These are phyloP conservation scores for Solanum hybrid DNA, from an alignment of 305 asterid genomes.

Conservation along the genomic window DNA sequence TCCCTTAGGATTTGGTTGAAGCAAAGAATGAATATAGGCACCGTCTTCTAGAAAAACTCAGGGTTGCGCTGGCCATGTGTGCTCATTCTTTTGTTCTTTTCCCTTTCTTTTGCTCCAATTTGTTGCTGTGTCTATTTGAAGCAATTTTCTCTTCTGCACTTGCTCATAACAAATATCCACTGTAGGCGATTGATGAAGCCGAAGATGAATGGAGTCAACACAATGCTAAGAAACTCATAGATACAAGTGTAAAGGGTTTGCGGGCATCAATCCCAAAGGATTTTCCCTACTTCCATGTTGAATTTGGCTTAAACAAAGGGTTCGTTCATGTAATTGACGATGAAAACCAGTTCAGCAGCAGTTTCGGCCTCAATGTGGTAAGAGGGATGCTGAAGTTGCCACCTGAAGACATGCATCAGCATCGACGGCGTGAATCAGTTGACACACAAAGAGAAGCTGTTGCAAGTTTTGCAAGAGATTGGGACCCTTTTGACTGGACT, in stretches of 20 bases:
- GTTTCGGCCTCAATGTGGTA: slow-evolving; percentile 66
- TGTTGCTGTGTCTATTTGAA: neutral
- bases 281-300: slow-evolving; percentile 90
- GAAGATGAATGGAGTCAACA: slow-evolving; percentile 98
- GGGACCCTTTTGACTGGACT: slow-evolving; percentile 92
- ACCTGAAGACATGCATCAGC: slow-evolving; percentile 85
- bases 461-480: slow-evolving; percentile 48
- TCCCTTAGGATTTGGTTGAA: neutral
- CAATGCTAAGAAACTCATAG: slow-evolving; percentile 88
- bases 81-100: neutral
- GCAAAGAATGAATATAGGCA: neutral
- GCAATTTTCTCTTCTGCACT: neutral
- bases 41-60: neutral
- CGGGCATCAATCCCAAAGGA: slow-evolving; percentile 81
- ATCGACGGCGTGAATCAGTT: slow-evolving; percentile 46
- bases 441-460: slow-evolving; percentile 66
- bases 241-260: slow-evolving; percentile 79
- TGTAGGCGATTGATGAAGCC: slow-evolving; percentile 91
- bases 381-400: slow-evolving; percentile 78
- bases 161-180: neutral
- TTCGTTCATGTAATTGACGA: slow-evolving; percentile 90
- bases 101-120: neutral
- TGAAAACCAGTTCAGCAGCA: slow-evolving; percentile 62
- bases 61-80: neutral
- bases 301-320: slow-evolving; percentile 72